Evolutionary conservation across 768 basidiomycete genomes (phyloP), one percentile per base, ranked within the genome.

Genomic region (Panus rudis): DNA sequence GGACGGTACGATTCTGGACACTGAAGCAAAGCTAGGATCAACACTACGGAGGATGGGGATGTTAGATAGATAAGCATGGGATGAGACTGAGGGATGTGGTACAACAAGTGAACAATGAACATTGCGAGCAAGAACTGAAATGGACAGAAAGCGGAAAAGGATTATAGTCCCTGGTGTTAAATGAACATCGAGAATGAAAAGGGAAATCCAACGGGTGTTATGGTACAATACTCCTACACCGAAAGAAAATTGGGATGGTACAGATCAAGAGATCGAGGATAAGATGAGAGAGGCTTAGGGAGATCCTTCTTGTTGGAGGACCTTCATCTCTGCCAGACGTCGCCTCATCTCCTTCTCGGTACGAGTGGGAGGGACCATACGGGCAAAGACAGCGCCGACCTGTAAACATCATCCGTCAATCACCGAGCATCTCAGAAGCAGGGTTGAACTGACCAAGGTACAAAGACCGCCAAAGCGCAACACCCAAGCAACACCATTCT

Each of bases 401-500:
- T 73, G 21, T 4, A n/a, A 11, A 35, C 4, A 13, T 6, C 47
- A 8, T 40, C 49, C 32, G 39, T 23, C 16, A 41, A 28, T 35
- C 24, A 30, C 0, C 37, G 6, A 34, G 24, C 3, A 41, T 13
- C 27, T 21, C 6, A 33, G 23, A 24, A 16, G 16, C 46, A 27
- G 31, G 27, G 46, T 7, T n/a, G 14, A 45, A 56, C 71, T 52
- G 52, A 76, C 67, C 45, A 96, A 63, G 0, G 92, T 81, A 60
- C 87, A 91, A 7, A 90, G 57, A 27, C 92, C 93, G 38, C 93
- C 93, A 54, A 94, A 94, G 14, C 92, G 80, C 43, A 97, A 65
- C 5, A 94, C 87, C 92, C 92, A 96, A 2, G 84, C 89, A 22
- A 96, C 91, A 25, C 93, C 93, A 42, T 81, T 83, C 68, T 90